These are phyloP conservation scores for Gleditsia sinensis DNA, from an alignment of 306 rosid genomes.

Conservation along the genomic window DNA sequence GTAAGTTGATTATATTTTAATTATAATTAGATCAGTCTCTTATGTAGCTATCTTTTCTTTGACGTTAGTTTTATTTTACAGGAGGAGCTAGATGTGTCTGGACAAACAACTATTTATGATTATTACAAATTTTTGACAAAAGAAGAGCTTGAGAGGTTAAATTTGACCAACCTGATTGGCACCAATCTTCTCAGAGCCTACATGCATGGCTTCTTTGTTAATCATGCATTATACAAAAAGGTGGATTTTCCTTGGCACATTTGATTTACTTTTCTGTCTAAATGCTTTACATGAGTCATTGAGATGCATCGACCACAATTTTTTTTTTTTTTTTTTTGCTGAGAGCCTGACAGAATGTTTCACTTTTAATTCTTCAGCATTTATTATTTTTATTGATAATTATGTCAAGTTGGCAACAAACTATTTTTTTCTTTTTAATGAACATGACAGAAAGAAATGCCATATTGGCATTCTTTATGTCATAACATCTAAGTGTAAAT, in stretches of 20 bases:
- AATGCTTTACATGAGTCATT: not conserved
- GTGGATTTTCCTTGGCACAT: slow-evolving; percentile 41
- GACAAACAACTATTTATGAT: slow-evolving; percentile 73
- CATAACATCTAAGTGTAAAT: not conserved
- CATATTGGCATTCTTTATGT: not conserved
- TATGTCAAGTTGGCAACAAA: not conserved
- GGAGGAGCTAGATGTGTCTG: slow-evolving; percentile 88
- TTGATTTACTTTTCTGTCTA: slow-evolving; percentile 10
- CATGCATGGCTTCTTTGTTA: slow-evolving; percentile 88
- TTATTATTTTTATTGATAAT: not conserved
- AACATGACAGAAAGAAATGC: slow-evolving; percentile 1
- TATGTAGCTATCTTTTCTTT: slow-evolving; percentile 20
- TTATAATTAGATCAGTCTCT: slow-evolving; percentile 23
- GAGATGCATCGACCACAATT: not conserved
- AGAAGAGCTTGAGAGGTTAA: slow-evolving; percentile 85
- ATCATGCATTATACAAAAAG: slow-evolving; percentile 73
- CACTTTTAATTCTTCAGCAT: not conserved
- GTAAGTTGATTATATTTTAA: slow-evolving; percentile 48
- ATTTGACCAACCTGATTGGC: slow-evolving; percentile 78
- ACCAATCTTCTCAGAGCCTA: slow-evolving; percentile 77
- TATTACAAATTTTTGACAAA: slow-evolving; percentile 77
- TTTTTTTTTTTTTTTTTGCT: not conserved
- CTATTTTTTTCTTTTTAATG: not conserved
- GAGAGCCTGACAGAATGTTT: not conserved
- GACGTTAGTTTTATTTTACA: slow-evolving; percentile 43